Percentiles rank a stretch among this genome's conserved stretches.
These are phyloP conservation scores for Salix caprea DNA, from an alignment of 345 rosid genomes.

Conservation along the genomic window DNA sequence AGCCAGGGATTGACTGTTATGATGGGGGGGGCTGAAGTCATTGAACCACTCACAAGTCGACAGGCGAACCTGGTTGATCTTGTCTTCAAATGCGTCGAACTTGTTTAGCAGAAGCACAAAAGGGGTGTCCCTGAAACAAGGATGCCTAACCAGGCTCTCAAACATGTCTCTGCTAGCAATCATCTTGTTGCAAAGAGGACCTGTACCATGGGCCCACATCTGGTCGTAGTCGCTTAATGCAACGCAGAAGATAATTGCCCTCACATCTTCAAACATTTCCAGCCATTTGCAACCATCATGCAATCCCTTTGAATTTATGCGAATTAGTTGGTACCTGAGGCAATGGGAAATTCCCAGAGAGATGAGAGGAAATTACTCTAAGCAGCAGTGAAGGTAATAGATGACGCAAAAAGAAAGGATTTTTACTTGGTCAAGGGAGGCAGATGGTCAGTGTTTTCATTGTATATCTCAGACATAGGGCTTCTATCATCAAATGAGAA, in stretches of 20 bases:
- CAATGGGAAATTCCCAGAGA: neutral
- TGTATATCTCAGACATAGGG: constrained; percentile 45
- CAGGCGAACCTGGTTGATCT: constrained; percentile 37
- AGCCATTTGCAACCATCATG: constrained; percentile 58
- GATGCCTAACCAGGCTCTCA: constrained; percentile 45
- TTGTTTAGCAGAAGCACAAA: constrained; percentile 55
- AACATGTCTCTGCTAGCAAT: constrained; percentile 45
- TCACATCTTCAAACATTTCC: constrained; percentile 62
- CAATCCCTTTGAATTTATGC: constrained; percentile 51
- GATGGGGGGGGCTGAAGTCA: constrained; percentile 47
- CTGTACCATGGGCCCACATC: constrained; percentile 23
- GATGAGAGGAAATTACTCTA: neutral
- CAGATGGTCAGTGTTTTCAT: constrained; percentile 34
- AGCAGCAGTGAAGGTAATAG: neutral
- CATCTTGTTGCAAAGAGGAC: constrained; percentile 43
- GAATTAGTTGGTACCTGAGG: constrained; percentile 52
- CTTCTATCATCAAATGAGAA: constrained; percentile 55
- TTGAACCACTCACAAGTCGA: constrained; percentile 53
- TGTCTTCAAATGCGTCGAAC: constrained; percentile 49
- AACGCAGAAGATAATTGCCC: constrained; percentile 52
- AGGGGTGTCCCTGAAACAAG: constrained; percentile 44
- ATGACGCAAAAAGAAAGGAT: neutral
- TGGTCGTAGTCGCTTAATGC: constrained; percentile 62
- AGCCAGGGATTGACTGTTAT: constrained; percentile 42
- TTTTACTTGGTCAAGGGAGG: constrained; percentile 41